Percentiles rank a stretch among this genome's conserved stretches.
phyloP scores from a whole-genome alignment of 2,329 filamentous ascomycete species.

The Monosporascus sp. region DNA sequence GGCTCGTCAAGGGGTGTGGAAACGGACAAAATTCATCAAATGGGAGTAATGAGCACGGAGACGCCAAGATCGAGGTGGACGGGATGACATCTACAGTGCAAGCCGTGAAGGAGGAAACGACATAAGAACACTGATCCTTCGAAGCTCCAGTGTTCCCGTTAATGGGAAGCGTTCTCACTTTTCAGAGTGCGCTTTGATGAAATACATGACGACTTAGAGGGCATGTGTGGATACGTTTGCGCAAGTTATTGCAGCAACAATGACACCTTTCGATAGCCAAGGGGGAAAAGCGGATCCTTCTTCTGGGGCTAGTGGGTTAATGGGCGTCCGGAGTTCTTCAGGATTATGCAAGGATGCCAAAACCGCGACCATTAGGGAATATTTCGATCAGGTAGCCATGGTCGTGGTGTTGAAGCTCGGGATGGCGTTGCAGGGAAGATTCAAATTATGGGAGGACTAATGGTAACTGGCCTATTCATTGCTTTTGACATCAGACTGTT shows the following conservation, averaged over 20 bases:
- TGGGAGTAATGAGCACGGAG: conserved; percentile 1
- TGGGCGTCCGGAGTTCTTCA: not conserved
- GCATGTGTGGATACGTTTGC: not conserved
- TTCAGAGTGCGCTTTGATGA: not conserved
- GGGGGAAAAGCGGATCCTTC: not conserved
- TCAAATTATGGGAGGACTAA: too few relatives aligned
- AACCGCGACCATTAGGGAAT: too few relatives aligned
- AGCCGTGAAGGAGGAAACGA: not conserved
- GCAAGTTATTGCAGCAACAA: not conserved
- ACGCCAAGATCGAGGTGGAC: not conserved
- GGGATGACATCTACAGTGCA: not conserved
- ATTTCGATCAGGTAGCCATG: too few relatives aligned
- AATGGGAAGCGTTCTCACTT: not conserved
- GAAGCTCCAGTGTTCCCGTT: not conserved
- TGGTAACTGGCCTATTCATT: too few relatives aligned
- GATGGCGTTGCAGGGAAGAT: too few relatives aligned
- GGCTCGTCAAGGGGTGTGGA: conserved; percentile 60
- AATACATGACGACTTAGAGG: not conserved
- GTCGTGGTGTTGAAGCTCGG: too few relatives aligned
- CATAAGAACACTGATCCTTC: not conserved
- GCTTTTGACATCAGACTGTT: too few relatives aligned
- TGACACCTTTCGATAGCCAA: not conserved
- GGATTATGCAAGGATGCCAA: not conserved
- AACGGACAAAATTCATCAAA: conserved; percentile 27
- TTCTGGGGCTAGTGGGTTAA: not conserved